Percentiles rank a stretch among this genome's conserved stretches.
phyloP scores from a whole-genome alignment of 225 moss, liverwort and hornwort species.

The Sphagnum contortum region DNA sequence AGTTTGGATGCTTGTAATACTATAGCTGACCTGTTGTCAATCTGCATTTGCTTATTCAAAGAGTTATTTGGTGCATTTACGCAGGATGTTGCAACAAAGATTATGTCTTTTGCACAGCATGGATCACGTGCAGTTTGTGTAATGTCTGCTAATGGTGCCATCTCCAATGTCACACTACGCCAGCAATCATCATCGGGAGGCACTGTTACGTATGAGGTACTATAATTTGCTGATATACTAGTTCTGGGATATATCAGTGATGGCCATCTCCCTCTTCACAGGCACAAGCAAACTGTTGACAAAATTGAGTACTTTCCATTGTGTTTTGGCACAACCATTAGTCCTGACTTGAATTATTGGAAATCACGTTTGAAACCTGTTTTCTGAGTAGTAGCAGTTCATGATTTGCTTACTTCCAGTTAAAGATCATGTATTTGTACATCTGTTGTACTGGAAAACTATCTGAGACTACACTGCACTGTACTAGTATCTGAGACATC shows the following conservation, averaged over 20 bases:
- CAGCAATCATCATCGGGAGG: conserved; percentile 94
- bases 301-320: too few relatives aligned
- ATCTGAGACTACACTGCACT: too few relatives aligned
- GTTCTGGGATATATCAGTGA: neutral
- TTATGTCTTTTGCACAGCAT: conserved; percentile 85
- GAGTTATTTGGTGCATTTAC: neutral
- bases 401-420: too few relatives aligned
- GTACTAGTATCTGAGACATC: too few relatives aligned
- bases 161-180: conserved; percentile 91
- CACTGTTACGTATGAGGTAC: conserved; percentile 77
- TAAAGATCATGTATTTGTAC: too few relatives aligned
- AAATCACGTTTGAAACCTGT: too few relatives aligned
- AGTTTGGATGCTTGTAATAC: too few relatives aligned
- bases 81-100: conserved; percentile 92
- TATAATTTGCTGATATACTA: neutral
- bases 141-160: conserved; percentile 89
- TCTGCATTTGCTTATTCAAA: neutral
- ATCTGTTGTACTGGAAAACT: too few relatives aligned
- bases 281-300: neutral
- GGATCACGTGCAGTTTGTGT: conserved; percentile 93
- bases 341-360: too few relatives aligned
- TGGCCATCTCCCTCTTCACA: neutral
- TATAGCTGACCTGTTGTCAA: too few relatives aligned
- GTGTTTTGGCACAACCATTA: too few relatives aligned
- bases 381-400: too few relatives aligned